Evolutionary conservation across 1,284 basidiomycete species (phyloP).

Genomic region (Amylostereum areolatum): DNA sequence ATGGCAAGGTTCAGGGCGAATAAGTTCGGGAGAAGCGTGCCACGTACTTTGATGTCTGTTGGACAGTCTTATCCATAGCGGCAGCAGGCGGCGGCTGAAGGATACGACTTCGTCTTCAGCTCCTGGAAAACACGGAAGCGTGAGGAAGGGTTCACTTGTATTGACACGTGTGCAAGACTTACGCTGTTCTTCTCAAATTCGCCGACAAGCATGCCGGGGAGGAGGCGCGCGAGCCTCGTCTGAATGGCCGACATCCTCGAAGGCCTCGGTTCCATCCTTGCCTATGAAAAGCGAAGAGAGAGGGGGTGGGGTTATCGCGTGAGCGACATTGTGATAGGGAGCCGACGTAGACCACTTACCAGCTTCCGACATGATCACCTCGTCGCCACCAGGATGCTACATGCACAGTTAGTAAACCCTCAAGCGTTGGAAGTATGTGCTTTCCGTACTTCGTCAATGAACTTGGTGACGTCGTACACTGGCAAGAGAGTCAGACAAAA

Average conservation of each 20-base stretch:
- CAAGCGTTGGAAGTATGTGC: neutral
- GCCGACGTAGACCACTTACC: slow-evolving; percentile 50
- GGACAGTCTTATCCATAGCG: slow-evolving; percentile 44
- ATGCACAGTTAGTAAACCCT: slow-evolving; percentile 4
- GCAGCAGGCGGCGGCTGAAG: slow-evolving; percentile 21
- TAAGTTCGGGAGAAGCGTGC: slow-evolving; percentile 1
- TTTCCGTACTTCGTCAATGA: slow-evolving; percentile 86
- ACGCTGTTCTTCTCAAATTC: slow-evolving; percentile 71
- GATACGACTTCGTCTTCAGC: slow-evolving; percentile 39
- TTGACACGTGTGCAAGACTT: slow-evolving; percentile 24
- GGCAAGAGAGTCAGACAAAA: slow-evolving; percentile 25
- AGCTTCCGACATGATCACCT: slow-evolving; percentile 90
- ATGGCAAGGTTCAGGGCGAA: slow-evolving; percentile 9
- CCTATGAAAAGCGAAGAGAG: slow-evolving; percentile 34
- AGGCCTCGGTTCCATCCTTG: slow-evolving; percentile 95
- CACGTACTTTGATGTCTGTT: slow-evolving; percentile 67
- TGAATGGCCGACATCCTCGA: slow-evolving; percentile 99
- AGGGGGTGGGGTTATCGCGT: neutral
- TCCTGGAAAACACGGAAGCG: slow-evolving; percentile 26
- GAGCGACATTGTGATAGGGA: slow-evolving; percentile 4
- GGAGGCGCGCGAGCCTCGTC: slow-evolving; percentile 93
- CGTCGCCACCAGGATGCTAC: slow-evolving; percentile 96
- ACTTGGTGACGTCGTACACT: slow-evolving; percentile 95
- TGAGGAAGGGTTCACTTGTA: slow-evolving; percentile 6
- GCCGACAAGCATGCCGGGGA: slow-evolving; percentile 74